Evolutionary conservation across 2,329 filamentous ascomycete species (phyloP), one percentile per base, ranked within the genome.

Genomic region (Tolypocladium capitatum): DNA sequence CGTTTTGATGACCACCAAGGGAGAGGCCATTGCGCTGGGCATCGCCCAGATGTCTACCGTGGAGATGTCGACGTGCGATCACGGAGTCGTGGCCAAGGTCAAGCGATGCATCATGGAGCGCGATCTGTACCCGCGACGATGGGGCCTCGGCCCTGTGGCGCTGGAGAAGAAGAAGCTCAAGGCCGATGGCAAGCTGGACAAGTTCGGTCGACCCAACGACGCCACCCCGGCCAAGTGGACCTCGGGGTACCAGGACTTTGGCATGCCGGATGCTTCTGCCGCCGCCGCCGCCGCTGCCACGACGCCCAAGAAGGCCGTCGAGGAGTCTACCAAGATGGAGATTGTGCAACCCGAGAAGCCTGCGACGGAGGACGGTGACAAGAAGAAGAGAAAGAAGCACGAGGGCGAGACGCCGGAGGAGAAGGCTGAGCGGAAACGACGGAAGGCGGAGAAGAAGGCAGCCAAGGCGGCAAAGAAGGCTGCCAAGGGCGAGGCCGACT

Each of bases 91-190:
- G 50, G 92, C 92, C 59, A 97, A 96, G 77, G 88, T 98, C 66
- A 98, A 98, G 83, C 84, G 92, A 60, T 95, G 90, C 70, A 98
- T 98, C 69, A 98, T 98, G 92, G 92, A 98, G 77, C 86, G 92
- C 60, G 92, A 97, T 66, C 77, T 97, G 50, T 98, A 98, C 78
- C 92, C 92, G 54, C 80, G 89, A 66, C 78, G 91, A 75, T 98
- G 92, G 92, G 92, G 92, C 56, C 80, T 97, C 63, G 92, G 92
- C 52, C 91, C 92, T 46, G 83, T 91, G 51, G 92, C 92, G 45
- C 72, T 84, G 44, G 89, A 97, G 78, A 98, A 98, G 83, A 98
- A 98, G 85, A 96, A 97, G 81, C 82, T 98, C 75, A 97, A 97
- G 81, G 87, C 90, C 46, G 86, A 88, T 57, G 92, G 92, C 68